phyloP scores from a whole-genome alignment of 1,284 basidiomycete species.

The Tylopilus microsporus region DNA sequence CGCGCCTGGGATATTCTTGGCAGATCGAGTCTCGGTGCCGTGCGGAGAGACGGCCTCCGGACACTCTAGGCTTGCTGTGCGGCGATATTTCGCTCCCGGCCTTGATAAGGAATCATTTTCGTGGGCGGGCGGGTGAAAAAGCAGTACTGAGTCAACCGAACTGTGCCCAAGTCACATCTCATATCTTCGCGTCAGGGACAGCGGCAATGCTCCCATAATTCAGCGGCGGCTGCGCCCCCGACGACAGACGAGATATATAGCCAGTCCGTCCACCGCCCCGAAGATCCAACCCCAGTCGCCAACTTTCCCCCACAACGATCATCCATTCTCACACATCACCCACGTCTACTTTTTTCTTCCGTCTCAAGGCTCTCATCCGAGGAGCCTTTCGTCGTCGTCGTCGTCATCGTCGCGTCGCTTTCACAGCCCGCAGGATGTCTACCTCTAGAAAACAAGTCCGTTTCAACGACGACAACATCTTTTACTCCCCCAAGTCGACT shows the following conservation, averaged over 20 bases:
- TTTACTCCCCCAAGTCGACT: conserved; percentile 38
- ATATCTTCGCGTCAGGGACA: conserved; percentile 9
- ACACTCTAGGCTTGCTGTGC: conserved; percentile 16
- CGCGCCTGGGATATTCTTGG: neutral
- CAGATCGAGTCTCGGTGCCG: conserved; percentile 14
- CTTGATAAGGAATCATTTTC: conserved; percentile 21
- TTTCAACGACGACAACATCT: conserved; percentile 42
- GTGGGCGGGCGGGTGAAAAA: conserved; percentile 2
- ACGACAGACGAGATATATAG: conserved; percentile 21
- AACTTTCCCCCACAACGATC: conserved; percentile 4
- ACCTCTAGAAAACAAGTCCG: conserved; percentile 38
- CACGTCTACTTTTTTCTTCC: conserved; percentile 10
- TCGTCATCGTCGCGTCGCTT: conserved; percentile 1
- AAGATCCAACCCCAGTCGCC: conserved; percentile 3
- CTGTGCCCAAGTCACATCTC: conserved; percentile 9
- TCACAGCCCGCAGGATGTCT: conserved; percentile 19
- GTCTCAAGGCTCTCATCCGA: conserved; percentile 7
- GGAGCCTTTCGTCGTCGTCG: conserved; percentile 11
- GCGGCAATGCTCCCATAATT: conserved; percentile 26
- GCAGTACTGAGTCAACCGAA: conserved; percentile 19
- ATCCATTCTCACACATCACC: conserved; percentile 10
- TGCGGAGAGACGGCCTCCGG: conserved; percentile 10
- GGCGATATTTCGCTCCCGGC: neutral
- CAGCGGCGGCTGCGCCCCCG: conserved; percentile 25
- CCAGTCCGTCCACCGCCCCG: neutral